These are phyloP conservation scores for Phytopythium kandeliae DNA, from an alignment of 352 stramenopile species.

Conservation along the genomic window DNA sequence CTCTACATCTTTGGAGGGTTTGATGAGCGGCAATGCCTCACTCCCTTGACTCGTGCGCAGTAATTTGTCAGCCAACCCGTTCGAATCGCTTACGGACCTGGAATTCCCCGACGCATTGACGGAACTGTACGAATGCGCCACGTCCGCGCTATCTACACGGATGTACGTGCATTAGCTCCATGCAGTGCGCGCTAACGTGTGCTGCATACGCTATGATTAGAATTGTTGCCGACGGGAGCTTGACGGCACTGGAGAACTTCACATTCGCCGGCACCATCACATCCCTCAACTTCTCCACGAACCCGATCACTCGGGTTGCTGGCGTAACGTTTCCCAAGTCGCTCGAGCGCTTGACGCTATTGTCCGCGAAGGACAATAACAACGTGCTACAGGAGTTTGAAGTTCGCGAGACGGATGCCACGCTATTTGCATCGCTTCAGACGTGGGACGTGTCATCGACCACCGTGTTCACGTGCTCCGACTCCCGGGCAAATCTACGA, in stretches of 20 bases:
- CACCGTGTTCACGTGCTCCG: constrained; percentile 25
- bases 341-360: constrained; percentile 18
- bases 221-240: constrained; percentile 14
- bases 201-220: constrained; percentile 7
- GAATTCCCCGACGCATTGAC: constrained; percentile 17
- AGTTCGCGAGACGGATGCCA: constrained; percentile 27
- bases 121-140: constrained; percentile 18
- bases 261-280: constrained; percentile 21
- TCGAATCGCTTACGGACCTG: constrained; percentile 17
- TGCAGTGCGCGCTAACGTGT: background rate
- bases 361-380: constrained; percentile 2
- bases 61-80: constrained; percentile 32
- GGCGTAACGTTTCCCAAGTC: constrained; percentile 30
- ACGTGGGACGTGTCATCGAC: constrained; percentile 26
- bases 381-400: constrained; percentile 31
- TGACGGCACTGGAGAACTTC: constrained; percentile 23
- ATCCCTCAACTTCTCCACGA: constrained; percentile 28
- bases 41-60: constrained; percentile 8
- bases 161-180: no score
- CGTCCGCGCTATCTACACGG: background rate
- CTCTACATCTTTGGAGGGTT: no score
- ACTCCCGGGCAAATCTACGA: constrained; percentile 19
- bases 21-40: background rate
- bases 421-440: constrained; percentile 18
- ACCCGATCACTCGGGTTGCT: constrained; percentile 25